Evolutionary conservation across 306 rosid genomes (phyloP), one percentile per base, ranked within the genome.

Genomic region (Corylus americana): DNA sequence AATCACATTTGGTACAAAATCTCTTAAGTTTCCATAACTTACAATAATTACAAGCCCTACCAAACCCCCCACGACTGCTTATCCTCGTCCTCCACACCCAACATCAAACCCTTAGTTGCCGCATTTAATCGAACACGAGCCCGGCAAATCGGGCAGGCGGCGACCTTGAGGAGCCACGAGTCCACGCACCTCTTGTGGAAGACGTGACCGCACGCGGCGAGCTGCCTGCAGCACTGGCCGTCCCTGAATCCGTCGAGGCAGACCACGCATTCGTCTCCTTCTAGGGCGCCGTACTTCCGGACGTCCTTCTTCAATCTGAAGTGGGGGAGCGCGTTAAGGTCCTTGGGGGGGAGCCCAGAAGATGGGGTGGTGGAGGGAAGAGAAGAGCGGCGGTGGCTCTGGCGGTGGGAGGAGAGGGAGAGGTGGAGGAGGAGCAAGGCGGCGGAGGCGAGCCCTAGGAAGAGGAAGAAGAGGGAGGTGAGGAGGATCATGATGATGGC

Each of bases 131-230:
- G 85, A 64, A 95, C 97, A 13, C 88, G 88, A 4, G 92, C 77
- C 29, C 99, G 89, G 84, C 98, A 93, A 44, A 89, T 85, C 70
- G 99, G 98, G 51, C 99, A 95, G 0, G 92, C 88, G 5, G 94
- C 84, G 12, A 84, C 88, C 88, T 89, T 95, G 3, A 90, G 53
- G 35, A 95, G 79, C 98, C 99, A 95, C 59, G 90, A 71, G 80
- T 95, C 99, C 31, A 95, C 73, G 54, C 97, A 95, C 22, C 86
- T 81, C 29, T 90, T 83, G 37, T 95, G 98, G 27, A 92, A 93
- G 37, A 91, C 71, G 75, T 95, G 98, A 25, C 90, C 79, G 59
- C 98, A 95, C 0, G 67, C 89, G 9, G 76, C 42, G 63, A 95
- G 97, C 49, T 79, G 86, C 16, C 98, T 50, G 82, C 98, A 92